phyloP scores from a whole-genome alignment of 2,329 filamentous ascomycete species.

The Whalleya microplaca region DNA sequence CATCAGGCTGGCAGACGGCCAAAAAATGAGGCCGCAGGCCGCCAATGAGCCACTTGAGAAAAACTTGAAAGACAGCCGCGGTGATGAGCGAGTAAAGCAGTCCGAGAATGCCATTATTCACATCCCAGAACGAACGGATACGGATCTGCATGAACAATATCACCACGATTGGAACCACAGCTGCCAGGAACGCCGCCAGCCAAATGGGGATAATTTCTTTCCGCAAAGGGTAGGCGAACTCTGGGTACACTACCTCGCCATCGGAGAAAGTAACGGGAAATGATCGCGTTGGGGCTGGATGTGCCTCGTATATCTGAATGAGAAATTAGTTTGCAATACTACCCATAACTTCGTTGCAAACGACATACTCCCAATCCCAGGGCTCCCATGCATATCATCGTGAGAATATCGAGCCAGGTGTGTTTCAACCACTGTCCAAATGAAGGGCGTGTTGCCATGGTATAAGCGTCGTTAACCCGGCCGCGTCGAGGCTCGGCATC shows the following conservation, averaged over 20 bases:
- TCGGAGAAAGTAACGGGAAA: slow-evolving; percentile 70
- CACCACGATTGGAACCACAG: slow-evolving; percentile 66
- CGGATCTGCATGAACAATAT: slow-evolving; percentile 70
- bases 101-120: slow-evolving; percentile 72
- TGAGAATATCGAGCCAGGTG: slow-evolving; percentile 69
- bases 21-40: slow-evolving; percentile 75
- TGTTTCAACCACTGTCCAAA: slow-evolving; percentile 73
- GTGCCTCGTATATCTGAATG: slow-evolving; percentile 61
- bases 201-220: slow-evolving; percentile 74
- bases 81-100: slow-evolving; percentile 71
- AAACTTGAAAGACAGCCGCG: slow-evolving; percentile 76
- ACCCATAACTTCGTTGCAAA: not conserved
- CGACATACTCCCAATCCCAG: slow-evolving; percentile 66
- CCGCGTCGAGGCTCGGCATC: slow-evolving; percentile 13
- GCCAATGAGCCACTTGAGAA: slow-evolving; percentile 76
- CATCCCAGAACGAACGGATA: slow-evolving; percentile 69
- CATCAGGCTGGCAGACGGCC: slow-evolving; percentile 67
- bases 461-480: slow-evolving; percentile 31
- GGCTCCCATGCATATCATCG: slow-evolving; percentile 68
- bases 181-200: slow-evolving; percentile 67
- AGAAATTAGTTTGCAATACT: not conserved
- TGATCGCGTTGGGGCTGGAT: slow-evolving; percentile 68
- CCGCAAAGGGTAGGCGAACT: slow-evolving; percentile 72
- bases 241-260: slow-evolving; percentile 69
- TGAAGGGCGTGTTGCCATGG: slow-evolving; percentile 56